Evolutionary conservation across 2,329 filamentous ascomycete species (phyloP), one percentile per base, ranked within the genome.

Genomic region (Pseudocercospora ulei): DNA sequence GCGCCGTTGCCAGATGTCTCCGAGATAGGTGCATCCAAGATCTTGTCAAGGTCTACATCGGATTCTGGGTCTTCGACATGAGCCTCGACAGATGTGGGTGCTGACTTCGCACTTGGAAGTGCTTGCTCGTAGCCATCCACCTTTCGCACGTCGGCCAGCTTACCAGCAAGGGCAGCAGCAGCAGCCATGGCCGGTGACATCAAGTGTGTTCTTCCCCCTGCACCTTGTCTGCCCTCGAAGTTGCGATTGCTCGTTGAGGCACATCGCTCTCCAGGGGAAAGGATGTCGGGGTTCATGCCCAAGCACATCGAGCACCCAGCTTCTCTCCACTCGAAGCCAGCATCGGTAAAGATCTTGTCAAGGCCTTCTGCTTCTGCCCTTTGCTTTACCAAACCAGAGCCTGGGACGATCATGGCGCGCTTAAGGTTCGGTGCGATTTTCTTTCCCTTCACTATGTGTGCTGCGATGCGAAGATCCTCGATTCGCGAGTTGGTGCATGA

Each of bases 281-380:
- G 74, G 48, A 98, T 96, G 62, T 98, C 90, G 0, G 90, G 88
- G 70, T 98, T 98, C 88, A 98, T 98, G 61, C 90, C 90, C 39
- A 98, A 73, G 61, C 90, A 96, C 90, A 98, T 98, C 47, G 84
- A 93, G 74, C 90, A 98, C 34, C 90, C 90, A 51, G 90, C 90
- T 68, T 98, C 90, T 60, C 90, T 78, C 88, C 88, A 96, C 62
- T 96, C 88, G 52, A 96, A 96, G 5, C 90, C 90, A 33, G 90
- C 87, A 46, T 93, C 84, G 5, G 68, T 58, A 64, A 98, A 96
- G 58, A 95, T 82, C 69, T 86, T 84, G 65, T 96, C 84, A 3
- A 98, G 76, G 37, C 88, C 88, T 64, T 96, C 90, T 2, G 75
- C 69, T 65, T 98, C 88, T 4, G 90, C 90, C 63, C 86, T 82